These are phyloP conservation scores for Climacium dendroides DNA, from an alignment of 225 moss, liverwort and hornwort species.

Conservation along the genomic window DNA sequence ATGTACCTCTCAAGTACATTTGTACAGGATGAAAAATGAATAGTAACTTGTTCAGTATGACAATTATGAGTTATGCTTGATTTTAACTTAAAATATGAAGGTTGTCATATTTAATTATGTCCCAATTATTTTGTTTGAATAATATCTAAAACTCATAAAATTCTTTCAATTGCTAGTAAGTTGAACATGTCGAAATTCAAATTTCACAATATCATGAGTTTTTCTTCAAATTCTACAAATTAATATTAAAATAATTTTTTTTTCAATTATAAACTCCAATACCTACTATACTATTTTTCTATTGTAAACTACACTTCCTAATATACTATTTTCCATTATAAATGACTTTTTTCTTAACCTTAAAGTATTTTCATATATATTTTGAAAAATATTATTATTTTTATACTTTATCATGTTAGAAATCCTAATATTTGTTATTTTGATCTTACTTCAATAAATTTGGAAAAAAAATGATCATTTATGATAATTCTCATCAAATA, in stretches of 20 bases:
- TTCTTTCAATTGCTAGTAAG: rapidly evolving
- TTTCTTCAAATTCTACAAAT: not conserved
- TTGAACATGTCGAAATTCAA: not conserved
- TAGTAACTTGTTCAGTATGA: too few species aligned
- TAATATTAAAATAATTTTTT: not conserved
- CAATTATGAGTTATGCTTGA: too few species aligned
- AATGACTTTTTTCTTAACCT: too few species aligned
- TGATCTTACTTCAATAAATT: not conserved
- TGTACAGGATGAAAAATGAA: too few species aligned
- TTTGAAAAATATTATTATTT: rapidly evolving
- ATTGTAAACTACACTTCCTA: not conserved
- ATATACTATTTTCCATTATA: not conserved
- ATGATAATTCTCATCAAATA: not conserved
- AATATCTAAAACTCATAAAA: rapidly evolving
- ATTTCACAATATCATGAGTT: not conserved
- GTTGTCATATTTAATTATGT: not conserved
- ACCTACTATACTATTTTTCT: too few species aligned
- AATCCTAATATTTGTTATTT: rapidly evolving
- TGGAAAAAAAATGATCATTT: not conserved
- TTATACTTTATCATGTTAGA: too few species aligned
- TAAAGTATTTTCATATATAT: not conserved
- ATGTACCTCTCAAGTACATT: too few species aligned
- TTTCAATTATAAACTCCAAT: too few species aligned
- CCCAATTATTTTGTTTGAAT: not conserved
- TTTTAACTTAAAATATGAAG: not conserved